Evolutionary conservation across 192 early-diverging fungal genomes (phyloP), one percentile per base, ranked within the genome.

Genomic region (Coemansia sp.): DNA sequence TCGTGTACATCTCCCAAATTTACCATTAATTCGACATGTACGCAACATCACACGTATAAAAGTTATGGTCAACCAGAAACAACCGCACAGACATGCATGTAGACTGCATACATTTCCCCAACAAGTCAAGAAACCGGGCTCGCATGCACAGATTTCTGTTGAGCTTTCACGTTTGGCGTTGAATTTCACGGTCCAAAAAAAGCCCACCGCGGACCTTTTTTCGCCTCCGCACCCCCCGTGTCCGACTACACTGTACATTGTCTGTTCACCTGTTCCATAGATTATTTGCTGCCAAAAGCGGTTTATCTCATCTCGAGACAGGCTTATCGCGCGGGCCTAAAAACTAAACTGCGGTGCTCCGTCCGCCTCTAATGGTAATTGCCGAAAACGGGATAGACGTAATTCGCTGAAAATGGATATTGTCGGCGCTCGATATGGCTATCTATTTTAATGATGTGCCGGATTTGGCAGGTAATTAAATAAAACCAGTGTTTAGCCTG

Each of bases 111-210:
- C 6, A 49, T 49, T 0, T 4, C 48, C 48, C 48, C 48, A 49
- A 49, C 48, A 6, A 49, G 48, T 17, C 48, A 49, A 21, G 48
- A 49, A 49, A 17, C 48, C 19, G 17, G 48, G 15, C 48, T 49
- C 19, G 48, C 48, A 49, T 49, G 48, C n/a, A 19, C 48, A 17
- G 12, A 49, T 49, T 49, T 49, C 19, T 49, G 48, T 49, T 49
- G 48, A 17, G 48, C 32, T 35, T 49, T 21, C 17, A 49, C 32
- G 48, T 17, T 49, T 49, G 41, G 15, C 41, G 4, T 8, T n/a
- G 14, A 45, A 45, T 4, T 21, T 49, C 19, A 49, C 19, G 15
- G 8, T 49, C 48, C 48, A 49, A 49, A 49, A 49, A 9, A 45
- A 45, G 14, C 32, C 32, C 32, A 35, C 41, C 41, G 41, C 41